Evolutionary conservation across 1,139 yeast species (phyloP).

Genomic region (Suhomyces ambrosiae): DNA sequence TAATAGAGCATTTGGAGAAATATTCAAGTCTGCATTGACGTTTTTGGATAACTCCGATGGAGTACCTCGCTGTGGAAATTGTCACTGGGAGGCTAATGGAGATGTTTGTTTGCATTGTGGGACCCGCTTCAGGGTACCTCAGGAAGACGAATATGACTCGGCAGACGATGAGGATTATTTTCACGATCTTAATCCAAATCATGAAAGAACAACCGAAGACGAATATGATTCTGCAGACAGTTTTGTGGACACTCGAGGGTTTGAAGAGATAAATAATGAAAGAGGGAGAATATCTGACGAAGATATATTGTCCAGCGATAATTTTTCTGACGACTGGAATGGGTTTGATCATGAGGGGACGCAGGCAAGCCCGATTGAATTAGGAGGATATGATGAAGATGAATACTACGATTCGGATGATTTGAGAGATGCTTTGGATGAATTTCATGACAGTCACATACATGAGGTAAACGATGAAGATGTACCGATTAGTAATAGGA

Average conservation of each 20-base stretch:
- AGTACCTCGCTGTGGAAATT: conserved; percentile 74
- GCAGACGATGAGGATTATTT: conserved; percentile 31
- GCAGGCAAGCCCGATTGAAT: conserved; percentile 13
- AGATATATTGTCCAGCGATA: conserved; percentile 13
- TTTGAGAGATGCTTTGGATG: conserved; percentile 20
- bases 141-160: conserved; percentile 32
- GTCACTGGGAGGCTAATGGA: conserved; percentile 81
- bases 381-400: conserved; percentile 17
- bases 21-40: conserved; percentile 54
- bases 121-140: conserved; percentile 36
- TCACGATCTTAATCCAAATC: conserved; percentile 5
- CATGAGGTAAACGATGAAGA: conserved; percentile 16
- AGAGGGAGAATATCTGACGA: conserved; percentile 11
- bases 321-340: conserved; percentile 15
- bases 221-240: conserved; percentile 28
- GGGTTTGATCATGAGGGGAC: conserved; percentile 15
- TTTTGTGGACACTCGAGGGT: conserved; percentile 25
- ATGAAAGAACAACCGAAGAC: conserved; percentile 10
- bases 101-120: conserved; percentile 59
- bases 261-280: conserved; percentile 18
- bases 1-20: conserved; percentile 47
- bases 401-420: conserved; percentile 19
- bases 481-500: conserved; percentile 1
- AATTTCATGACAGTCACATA: conserved; percentile 19
- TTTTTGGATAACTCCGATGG: conserved; percentile 70